Evolutionary conservation across 2,329 filamentous ascomycete species (phyloP), one percentile per base, ranked within the genome.

Genomic region (Cytospora chrysosperma): DNA sequence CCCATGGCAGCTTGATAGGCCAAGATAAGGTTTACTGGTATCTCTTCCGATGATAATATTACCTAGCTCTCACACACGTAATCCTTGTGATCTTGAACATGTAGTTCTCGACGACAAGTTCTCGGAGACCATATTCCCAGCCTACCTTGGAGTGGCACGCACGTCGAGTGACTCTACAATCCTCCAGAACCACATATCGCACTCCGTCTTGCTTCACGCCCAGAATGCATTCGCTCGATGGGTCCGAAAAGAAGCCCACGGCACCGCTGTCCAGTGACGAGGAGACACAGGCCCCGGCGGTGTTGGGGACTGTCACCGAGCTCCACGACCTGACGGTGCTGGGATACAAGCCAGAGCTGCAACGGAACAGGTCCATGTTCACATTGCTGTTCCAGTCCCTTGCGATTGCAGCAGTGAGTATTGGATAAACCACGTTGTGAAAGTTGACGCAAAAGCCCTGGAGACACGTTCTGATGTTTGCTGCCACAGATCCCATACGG

Each of bases 331-430:
- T 77, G 56, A 74, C 70, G 24, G 62, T 72, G 21, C 75, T 88
- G 26, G 84, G 85, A 30, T 88, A 88, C 73, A 82, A 79, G 62
- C 79, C 82, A 5, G 83, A 86, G 69, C 75, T 88, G 21, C 75
- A 72, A 24, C 81, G 84, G 26, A 88, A 88, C 66, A 79, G 86
- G 34, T 87, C 85, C 0, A 79, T 87, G 69, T 78, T 82, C 66
- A 87, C 84, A 0, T 75, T 88, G 1, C 76, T 88, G 15, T 88
- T 88, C 71, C 85, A 87, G 71, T 82, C 82, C 0, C 75, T 88
- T 9, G 84, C 85, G 26, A 87, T 87, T 32, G 84, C 85, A 32
- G 84, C 85, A 24, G 75, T 77, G 66, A 64, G 72, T 62, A 12
- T n/a, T n/a, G n/a, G 15, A 17, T n/a, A 5, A 7, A 15, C 40